A percentile compares a stretch with the other conserved stretches of the same genome.
These are phyloP conservation scores for Chaetomiaceae sp. DNA, from an alignment of 2,329 filamentous ascomycete species.

Conservation along the genomic window DNA sequence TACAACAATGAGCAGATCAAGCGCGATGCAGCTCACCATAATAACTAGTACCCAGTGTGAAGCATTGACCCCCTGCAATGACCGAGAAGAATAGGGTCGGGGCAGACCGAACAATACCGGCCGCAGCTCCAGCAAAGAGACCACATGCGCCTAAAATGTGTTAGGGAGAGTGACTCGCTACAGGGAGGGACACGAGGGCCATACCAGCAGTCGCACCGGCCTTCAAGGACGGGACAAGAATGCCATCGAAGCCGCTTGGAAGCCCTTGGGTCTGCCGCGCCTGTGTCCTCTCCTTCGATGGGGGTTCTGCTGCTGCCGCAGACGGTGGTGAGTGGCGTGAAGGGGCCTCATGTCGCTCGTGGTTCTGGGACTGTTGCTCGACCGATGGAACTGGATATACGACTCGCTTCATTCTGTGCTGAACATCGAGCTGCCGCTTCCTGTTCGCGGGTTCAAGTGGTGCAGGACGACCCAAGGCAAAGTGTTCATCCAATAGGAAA, in stretches of 20 bases:
- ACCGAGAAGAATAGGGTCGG: constrained; percentile 65
- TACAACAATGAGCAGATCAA: background rate
- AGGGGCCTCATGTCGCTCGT: background rate
- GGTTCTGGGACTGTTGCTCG: too few species aligned
- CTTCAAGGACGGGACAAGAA: constrained; percentile 48
- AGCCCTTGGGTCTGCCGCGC: constrained; percentile 25
- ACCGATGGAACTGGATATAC: background rate
- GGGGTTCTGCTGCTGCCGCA: background rate
- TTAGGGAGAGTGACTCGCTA: background rate
- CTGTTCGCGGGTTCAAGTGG: background rate
- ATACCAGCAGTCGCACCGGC: constrained; percentile 55
- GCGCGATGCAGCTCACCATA: constrained; percentile 50
- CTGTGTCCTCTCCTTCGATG: background rate
- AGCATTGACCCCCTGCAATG: constrained; percentile 73
- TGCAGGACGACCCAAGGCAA: too few species aligned
- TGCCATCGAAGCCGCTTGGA: constrained; percentile 35
- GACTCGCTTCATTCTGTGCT: background rate
- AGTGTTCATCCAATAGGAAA: too few species aligned
- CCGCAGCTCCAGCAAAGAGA: constrained; percentile 58
- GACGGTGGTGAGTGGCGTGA: background rate
- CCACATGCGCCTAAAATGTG: constrained; percentile 49
- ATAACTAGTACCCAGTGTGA: constrained; percentile 68
- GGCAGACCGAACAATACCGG: constrained; percentile 63
- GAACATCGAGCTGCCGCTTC: background rate
- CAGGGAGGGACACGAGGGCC: constrained; percentile 8